Conservation (phyloP, 2,329 filamentous ascomycete species). For the Pseudofabraea citricarpa region DNA sequence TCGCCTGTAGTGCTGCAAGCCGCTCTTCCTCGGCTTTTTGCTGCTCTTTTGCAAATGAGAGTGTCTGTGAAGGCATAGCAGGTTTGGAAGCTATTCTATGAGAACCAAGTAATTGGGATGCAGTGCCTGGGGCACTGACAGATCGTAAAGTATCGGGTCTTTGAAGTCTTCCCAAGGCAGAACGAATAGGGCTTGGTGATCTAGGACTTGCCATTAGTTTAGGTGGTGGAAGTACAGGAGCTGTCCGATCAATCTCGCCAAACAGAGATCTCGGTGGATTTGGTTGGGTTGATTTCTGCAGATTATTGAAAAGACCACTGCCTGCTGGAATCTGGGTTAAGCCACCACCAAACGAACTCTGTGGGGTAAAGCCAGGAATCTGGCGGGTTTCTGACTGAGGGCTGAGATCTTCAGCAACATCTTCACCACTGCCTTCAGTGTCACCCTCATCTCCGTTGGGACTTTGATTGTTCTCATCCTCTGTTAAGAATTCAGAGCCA, state of each 20-base stretch:
- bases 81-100: conserved; percentile 43
- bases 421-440: conserved; percentile 56
- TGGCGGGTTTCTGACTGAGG: conserved; percentile 41
- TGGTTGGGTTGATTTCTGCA: conserved; percentile 41
- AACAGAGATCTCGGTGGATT: conserved; percentile 40
- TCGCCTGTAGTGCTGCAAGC: conserved; percentile 37
- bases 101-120: conserved; percentile 45
- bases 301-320: conserved; percentile 36
- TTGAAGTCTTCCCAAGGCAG: conserved; percentile 43
- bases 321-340: conserved; percentile 32
- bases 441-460: conserved; percentile 35
- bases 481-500: conserved; percentile 23
- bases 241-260: conserved; percentile 47
- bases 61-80: conserved; percentile 37
- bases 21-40: conserved; percentile 22
- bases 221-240: conserved; percentile 48
- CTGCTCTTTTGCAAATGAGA: conserved; percentile 18
- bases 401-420: conserved; percentile 60
- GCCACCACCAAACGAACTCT: conserved; percentile 52
- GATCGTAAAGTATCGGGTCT: conserved; percentile 49
- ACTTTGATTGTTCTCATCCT: conserved; percentile 31
- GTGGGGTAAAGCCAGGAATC: conserved; percentile 48
- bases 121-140: conserved; percentile 55
- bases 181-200: conserved; percentile 67
- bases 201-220: conserved; percentile 53